Conservation (phyloP, 164 flowering plant genomes). For the Stephania cephalantha region DNA sequence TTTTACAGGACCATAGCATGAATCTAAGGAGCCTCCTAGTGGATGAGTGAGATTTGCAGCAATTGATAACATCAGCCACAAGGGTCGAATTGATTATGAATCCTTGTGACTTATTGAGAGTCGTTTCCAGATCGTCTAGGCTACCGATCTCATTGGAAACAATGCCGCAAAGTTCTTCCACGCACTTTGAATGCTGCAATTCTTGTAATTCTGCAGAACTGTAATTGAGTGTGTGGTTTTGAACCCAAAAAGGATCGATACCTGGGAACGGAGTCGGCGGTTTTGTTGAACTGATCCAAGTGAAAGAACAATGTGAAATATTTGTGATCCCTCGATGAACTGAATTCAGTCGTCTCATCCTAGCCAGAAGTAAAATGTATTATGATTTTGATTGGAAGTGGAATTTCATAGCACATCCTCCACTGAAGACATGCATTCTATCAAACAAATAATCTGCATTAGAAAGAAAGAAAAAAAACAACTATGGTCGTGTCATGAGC, state of each 20-base stretch:
- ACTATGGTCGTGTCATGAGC: too few relatives aligned
- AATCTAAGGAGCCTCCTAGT: slow-evolving; percentile 65
- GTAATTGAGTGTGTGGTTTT: background rate
- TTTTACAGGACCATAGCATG: slow-evolving; percentile 58
- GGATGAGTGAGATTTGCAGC: slow-evolving; percentile 48
- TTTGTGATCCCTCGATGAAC: background rate
- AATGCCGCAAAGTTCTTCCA: slow-evolving; percentile 35
- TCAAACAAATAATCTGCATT: too few relatives aligned
- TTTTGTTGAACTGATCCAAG: background rate
- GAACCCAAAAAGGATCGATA: background rate
- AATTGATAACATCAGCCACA: slow-evolving; percentile 43
- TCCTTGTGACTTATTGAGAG: slow-evolving; percentile 26
- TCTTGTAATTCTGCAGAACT: slow-evolving; percentile 10
- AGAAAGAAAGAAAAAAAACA: too few relatives aligned
- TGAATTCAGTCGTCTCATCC: background rate
- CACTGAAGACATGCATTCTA: too few relatives aligned
- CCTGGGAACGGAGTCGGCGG: background rate
- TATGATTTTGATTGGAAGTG: background rate
- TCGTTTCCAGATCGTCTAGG: slow-evolving; percentile 58
- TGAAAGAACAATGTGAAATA: background rate
- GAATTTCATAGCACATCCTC: too few relatives aligned
- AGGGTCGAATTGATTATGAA: slow-evolving; percentile 32
- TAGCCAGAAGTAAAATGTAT: background rate
- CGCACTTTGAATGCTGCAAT: slow-evolving; percentile 8
- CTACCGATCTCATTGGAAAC: slow-evolving; percentile 47